Conservation (phyloP, 352 stramenopile species). For the Pythium folliculosum region DNA sequence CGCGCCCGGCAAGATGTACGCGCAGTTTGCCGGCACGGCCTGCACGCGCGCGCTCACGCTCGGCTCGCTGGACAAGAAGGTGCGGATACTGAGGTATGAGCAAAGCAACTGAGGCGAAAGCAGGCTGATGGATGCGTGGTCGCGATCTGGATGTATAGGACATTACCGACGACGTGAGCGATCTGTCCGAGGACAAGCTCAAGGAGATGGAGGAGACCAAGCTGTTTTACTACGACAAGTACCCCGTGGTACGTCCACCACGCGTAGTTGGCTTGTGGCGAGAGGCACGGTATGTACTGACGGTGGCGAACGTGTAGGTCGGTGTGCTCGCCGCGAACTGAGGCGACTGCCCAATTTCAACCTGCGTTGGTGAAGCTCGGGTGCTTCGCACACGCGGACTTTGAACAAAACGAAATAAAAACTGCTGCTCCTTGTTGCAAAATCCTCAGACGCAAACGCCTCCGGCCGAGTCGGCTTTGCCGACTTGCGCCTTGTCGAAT, state of each 20-base stretch:
- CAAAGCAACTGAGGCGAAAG: too few relatives aligned
- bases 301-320: constrained; percentile 34
- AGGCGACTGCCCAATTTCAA: neutral
- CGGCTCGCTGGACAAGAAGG: constrained; percentile 69
- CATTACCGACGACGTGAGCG: constrained; percentile 68
- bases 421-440: neutral
- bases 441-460: too few relatives aligned
- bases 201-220: constrained; percentile 70
- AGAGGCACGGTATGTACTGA: too few relatives aligned
- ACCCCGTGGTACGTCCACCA: constrained; percentile 68
- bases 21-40: constrained; percentile 74
- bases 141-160: constrained; percentile 37
- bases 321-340: constrained; percentile 45
- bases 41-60: constrained; percentile 76
- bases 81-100: too few relatives aligned
- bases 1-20: constrained; percentile 66
- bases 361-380: neutral
- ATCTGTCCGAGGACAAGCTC: constrained; percentile 63
- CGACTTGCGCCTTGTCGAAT: neutral
- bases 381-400: neutral
- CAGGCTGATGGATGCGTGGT: neutral
- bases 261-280: too few relatives aligned
- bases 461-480: too few relatives aligned
- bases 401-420: constrained; percentile 2
- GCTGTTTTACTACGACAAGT: constrained; percentile 84